Evolutionary conservation across 192 early-diverging fungal genomes (phyloP).

Genomic region (Coemansia sp.): DNA sequence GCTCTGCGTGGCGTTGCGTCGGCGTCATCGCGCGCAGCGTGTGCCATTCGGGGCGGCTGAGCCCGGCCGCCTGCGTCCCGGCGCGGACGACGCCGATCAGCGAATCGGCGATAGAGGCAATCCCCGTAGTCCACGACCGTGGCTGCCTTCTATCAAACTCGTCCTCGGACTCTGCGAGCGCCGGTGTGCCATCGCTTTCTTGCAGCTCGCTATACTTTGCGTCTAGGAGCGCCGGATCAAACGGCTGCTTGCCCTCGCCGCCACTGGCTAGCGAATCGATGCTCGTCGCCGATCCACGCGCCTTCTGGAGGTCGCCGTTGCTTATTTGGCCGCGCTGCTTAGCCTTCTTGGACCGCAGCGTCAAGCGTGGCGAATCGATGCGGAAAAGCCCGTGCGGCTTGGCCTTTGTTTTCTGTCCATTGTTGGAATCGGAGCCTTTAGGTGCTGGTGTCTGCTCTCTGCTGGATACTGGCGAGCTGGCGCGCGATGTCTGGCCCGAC

Average conservation of each 20-base stretch:
- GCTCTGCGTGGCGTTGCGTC: constrained; percentile 60
- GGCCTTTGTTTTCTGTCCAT: constrained; percentile 6
- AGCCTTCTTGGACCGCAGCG: constrained; percentile 31
- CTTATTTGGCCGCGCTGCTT: not conserved
- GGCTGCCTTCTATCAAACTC: constrained; percentile 26
- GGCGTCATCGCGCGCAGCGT: constrained; percentile 28
- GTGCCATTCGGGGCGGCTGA: constrained; percentile 40
- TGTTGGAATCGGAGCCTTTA: constrained; percentile 55
- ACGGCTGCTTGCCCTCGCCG: constrained; percentile 3
- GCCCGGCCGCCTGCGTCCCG: constrained; percentile 45
- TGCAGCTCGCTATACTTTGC: constrained; percentile 35
- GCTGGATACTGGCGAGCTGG: constrained; percentile 55
- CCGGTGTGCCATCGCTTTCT: not conserved
- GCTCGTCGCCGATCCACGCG: constrained; percentile 15
- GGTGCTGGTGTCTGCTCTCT: constrained; percentile 29
- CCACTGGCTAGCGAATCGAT: constrained; percentile 10
- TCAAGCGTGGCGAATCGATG: constrained; percentile 35
- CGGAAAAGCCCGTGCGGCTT: constrained; percentile 20
- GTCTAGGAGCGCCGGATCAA: constrained; percentile 26
- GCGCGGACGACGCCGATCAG: constrained; percentile 38
- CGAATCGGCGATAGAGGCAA: constrained; percentile 40
- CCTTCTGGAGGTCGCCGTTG: not conserved
- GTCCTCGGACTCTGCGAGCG: not conserved
- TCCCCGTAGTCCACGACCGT: constrained; percentile 42
- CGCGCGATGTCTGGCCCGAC: constrained; percentile 36